A percentile compares a stretch with the other conserved stretches of the same genome.
phyloP scores from a whole-genome alignment of 2,329 filamentous ascomycete genomes.

The Hypocrella siamensis region DNA sequence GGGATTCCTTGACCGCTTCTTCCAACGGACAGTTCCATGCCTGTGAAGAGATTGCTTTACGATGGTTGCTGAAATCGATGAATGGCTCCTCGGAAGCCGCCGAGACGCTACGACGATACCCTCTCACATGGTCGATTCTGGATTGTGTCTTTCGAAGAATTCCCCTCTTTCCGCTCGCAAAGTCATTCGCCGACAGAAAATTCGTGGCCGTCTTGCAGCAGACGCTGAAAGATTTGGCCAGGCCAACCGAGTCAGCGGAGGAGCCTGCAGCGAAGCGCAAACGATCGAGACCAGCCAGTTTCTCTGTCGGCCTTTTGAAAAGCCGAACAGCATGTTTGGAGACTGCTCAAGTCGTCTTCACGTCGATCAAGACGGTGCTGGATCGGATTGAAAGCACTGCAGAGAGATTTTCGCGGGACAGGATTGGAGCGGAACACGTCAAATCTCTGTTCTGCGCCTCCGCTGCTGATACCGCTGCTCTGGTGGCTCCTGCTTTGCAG shows the following conservation, averaged over 20 bases:
- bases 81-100: conserved; percentile 27
- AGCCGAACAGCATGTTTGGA: conserved; percentile 24
- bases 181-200: conserved; percentile 52
- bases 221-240: conserved; percentile 43
- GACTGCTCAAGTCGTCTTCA: conserved; percentile 32
- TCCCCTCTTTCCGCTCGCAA: conserved; percentile 52
- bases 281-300: conserved; percentile 18
- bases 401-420: conserved; percentile 22
- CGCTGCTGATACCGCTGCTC: conserved; percentile 27
- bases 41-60: conserved; percentile 40
- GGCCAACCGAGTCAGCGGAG: conserved; percentile 12
- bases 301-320: conserved; percentile 24
- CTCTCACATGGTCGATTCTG: conserved; percentile 46
- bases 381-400: conserved; percentile 22
- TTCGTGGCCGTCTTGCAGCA: conserved; percentile 53
- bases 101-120: conserved; percentile 38
- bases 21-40: conserved; percentile 30
- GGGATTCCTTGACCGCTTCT: conserved; percentile 28
- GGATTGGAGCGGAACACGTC: conserved; percentile 41
- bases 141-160: conserved; percentile 46
- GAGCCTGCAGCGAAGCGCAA: conserved; percentile 27
- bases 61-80: conserved; percentile 50
- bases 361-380: conserved; percentile 29
- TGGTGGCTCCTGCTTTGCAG: conserved; percentile 28
- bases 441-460: conserved; percentile 38